Evolutionary conservation across 2,329 filamentous ascomycete species (phyloP).

Genomic region (Fusarium sp.): DNA sequence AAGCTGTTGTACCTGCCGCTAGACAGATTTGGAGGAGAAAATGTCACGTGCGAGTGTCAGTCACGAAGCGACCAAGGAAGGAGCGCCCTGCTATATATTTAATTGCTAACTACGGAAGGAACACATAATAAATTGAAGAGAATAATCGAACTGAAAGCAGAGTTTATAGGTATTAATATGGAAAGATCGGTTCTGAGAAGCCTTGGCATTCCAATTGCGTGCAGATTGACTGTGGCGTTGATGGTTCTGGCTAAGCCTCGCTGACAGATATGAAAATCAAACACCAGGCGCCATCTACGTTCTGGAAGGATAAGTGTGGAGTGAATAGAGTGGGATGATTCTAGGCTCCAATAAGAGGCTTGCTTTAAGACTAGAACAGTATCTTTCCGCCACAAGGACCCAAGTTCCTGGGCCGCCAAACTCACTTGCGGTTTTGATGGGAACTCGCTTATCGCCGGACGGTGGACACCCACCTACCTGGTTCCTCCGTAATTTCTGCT

Average conservation of each 20-base stretch:
- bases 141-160: neutral
- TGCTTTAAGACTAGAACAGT: neutral
- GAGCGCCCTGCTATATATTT: neutral
- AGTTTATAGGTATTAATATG: neutral
- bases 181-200: neutral
- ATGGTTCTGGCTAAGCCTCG: neutral
- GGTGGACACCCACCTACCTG: neutral
- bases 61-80: neutral
- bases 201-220: neutral
- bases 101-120: neutral
- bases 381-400: neutral
- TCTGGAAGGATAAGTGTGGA: neutral
- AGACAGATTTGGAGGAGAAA: neutral
- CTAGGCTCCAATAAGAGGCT: neutral
- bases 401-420: neutral
- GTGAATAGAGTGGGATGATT: neutral
- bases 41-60: neutral
- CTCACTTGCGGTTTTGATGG: neutral
- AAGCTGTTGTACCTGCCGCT: neutral
- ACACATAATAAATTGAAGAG: fast-evolving
- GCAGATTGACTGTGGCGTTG: neutral
- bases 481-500: neutral
- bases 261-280: neutral
- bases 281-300: neutral
- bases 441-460: neutral